Percentiles rank a stretch among this genome's conserved stretches.
These are phyloP conservation scores for Geotrichum reessii DNA, from an alignment of 1,139 yeast genomes.

Conservation along the genomic window DNA sequence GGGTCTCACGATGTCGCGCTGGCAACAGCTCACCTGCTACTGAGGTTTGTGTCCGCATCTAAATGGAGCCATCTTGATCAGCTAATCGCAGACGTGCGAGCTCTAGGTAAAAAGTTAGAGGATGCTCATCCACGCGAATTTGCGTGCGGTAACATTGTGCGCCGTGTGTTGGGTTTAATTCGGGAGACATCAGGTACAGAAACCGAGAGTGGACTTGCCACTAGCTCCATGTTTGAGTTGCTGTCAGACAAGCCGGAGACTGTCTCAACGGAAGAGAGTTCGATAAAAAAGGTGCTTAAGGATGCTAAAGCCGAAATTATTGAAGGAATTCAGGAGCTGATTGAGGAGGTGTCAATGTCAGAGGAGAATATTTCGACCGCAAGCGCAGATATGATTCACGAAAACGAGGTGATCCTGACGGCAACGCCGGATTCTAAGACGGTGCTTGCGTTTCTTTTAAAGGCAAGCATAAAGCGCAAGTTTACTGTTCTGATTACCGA, in stretches of 20 bases:
- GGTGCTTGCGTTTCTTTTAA: conserved; percentile 75
- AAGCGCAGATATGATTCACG: conserved; percentile 91
- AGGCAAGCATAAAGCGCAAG: conserved; percentile 83
- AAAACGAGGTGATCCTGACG: conserved; percentile 81
- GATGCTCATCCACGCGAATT: conserved; percentile 54
- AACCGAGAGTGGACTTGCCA: conserved; percentile 49
- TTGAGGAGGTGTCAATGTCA: conserved; percentile 84
- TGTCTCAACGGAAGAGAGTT: conserved; percentile 23
- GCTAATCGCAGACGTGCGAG: conserved; percentile 61
- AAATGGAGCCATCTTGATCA: conserved; percentile 79
- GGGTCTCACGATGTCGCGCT: conserved; percentile 78
- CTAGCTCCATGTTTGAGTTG: conserved; percentile 83
- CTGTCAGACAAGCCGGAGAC: conserved; percentile 35
- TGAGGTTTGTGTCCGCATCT: conserved; percentile 84
- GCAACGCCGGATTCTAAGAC: conserved; percentile 93
- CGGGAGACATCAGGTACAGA: conserved; percentile 57
- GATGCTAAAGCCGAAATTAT: conserved; percentile 84
- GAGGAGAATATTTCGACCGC: conserved; percentile 87
- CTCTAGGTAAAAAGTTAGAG: conserved; percentile 37
- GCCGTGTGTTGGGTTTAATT: conserved; percentile 81
- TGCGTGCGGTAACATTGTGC: conserved; percentile 82
- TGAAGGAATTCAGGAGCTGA: conserved; percentile 88
- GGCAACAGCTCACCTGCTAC: conserved; percentile 77
- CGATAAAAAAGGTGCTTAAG: conserved; percentile 40
- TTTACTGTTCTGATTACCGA: conserved; percentile 92